Base-by-base conservation (phyloP, 371 early-diverging fungal genomes). In the Zychaea mexicana region DNA sequence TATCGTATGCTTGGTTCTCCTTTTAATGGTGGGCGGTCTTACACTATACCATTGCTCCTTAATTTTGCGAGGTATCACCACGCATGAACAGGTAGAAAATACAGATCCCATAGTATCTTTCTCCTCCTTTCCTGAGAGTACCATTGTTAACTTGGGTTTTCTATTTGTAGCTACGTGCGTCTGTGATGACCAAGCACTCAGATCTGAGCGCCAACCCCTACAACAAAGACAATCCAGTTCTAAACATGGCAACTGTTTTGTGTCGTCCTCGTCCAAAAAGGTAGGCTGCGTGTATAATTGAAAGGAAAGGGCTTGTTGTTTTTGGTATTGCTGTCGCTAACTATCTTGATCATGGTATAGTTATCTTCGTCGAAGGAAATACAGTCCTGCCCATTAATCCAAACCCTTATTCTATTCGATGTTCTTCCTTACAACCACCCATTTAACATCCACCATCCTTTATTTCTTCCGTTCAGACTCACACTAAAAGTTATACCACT, bases 81-180 rank as follows among this genome's bases (percentile, higher is more conserved):
- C 97, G 0, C 94, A 96, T 70, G 97, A 96, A 72, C 89, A 94
- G 74, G 84, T 95, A 62, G 67, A 65, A n/a, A n/a, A n/a, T n/a
- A n/a, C n/a, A n/a, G n/a, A n/a, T n/a, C n/a, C n/a, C n/a, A n/a
- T n/a, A n/a, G n/a, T n/a, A n/a, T n/a, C 2, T 33, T 36, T 27
- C 13, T 7, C 21, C 22, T 22, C 15, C 22, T 19, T 24, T 27
- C 15, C 9, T 28, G 6, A 13, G 22, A 24, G 60, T 39, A 15
- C 26, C 10, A 17, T 5, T 30, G 27, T 62, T 57, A 36, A 10
- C 10, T 2, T 36, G 8, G 15, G 8, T 36, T 36, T 36, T 36
- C 15, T 78, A 75, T 26, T 21, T 32, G 6, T 33, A 56, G 59
- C 57, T 83, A 42, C 77, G 77, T 55, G 85, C 74, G 45, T 70